Conservation (phyloP, 2,329 filamentous ascomycete species). For the Phialocephala subalpina region DNA sequence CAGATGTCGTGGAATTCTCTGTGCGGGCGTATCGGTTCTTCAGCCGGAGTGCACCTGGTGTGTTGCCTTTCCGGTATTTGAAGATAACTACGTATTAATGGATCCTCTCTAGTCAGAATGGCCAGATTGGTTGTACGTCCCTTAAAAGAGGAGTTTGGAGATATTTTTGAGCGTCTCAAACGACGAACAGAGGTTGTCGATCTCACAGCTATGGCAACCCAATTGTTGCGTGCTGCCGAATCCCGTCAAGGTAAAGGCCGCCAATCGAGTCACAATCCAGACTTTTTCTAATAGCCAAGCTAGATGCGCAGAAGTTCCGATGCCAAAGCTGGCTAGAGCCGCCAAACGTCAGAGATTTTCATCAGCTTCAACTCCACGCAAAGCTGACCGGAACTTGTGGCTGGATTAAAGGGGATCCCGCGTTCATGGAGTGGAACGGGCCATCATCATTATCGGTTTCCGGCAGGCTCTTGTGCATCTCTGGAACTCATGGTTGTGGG, state of each 20-base stretch:
- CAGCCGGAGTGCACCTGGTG: no score
- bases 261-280: neutral
- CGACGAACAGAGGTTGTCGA: constrained; percentile 11
- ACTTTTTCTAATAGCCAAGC: no score
- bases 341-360: no score
- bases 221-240: neutral
- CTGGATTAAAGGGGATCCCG: neutral
- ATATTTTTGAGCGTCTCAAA: constrained; percentile 12
- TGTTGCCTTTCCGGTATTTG: no score
- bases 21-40: no score
- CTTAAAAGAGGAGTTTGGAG: constrained; percentile 1
- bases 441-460: neutral
- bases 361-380: no score
- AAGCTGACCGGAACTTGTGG: neutral
- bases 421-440: neutral
- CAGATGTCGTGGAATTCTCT: no score
- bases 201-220: constrained; percentile 8
- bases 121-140: no score
- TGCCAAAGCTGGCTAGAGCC: no score
- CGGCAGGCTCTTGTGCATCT: constrained; percentile 9
- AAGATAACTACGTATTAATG: no score
- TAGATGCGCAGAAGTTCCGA: no score
- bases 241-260: constrained; percentile 3
- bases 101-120: no score
- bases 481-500: constrained; percentile 17